Conservation (phyloP, 768 basidiomycete genomes). For the Mycena filopes region DNA sequence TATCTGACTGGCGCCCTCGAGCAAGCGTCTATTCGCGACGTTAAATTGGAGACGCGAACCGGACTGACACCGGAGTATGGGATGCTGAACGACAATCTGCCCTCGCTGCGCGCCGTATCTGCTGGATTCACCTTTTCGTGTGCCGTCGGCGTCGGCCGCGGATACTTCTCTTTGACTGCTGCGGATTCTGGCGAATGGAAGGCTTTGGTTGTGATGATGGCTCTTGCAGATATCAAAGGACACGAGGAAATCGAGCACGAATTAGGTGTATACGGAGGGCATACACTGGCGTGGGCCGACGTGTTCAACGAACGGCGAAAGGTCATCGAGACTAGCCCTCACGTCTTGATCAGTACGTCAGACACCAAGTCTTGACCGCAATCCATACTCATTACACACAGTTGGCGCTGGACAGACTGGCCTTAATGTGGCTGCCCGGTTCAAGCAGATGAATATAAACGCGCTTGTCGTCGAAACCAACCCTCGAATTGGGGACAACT, state of each 20-base stretch:
- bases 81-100: slow-evolving; percentile 14
- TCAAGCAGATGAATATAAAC: slow-evolving; percentile 52
- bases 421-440: slow-evolving; percentile 53
- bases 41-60: slow-evolving; percentile 9
- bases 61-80: slow-evolving; percentile 24
- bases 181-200: slow-evolving; percentile 31
- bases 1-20: slow-evolving; percentile 25
- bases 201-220: slow-evolving; percentile 32
- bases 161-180: slow-evolving; percentile 29
- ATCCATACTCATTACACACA: slow-evolving; percentile 22
- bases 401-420: slow-evolving; percentile 60
- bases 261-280: slow-evolving; percentile 29
- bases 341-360: slow-evolving; percentile 36
- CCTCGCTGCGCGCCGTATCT: slow-evolving; percentile 23
- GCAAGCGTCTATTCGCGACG: not conserved
- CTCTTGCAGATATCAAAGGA: slow-evolving; percentile 34
- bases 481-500: slow-evolving; percentile 51
- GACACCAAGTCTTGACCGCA: not conserved
- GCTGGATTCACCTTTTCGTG: slow-evolving; percentile 36
- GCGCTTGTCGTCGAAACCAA: slow-evolving; percentile 50
- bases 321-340: slow-evolving; percentile 32
- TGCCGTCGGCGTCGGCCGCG: slow-evolving; percentile 27
- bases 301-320: slow-evolving; percentile 19
- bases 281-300: slow-evolving; percentile 29
- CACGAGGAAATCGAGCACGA: slow-evolving; percentile 35